Percentiles rank a stretch among this genome's conserved stretches.
Evolutionary conservation across 179 eudicot genomes (phyloP).

Genomic region (Beta corolliflora): DNA sequence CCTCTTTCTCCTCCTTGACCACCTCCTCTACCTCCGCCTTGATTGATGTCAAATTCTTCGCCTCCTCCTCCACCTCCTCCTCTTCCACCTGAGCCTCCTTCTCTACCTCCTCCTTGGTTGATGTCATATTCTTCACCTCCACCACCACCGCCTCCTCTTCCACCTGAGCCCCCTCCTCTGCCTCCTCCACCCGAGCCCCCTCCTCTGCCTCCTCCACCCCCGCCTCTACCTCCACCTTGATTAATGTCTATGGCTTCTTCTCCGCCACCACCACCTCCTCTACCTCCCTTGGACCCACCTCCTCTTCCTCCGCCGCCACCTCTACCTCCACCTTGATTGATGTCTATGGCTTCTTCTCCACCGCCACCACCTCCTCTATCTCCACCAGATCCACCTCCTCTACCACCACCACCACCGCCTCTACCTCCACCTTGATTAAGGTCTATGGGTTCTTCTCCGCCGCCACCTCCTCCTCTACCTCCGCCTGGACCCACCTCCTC

Average conservation of each 20-base stretch:
- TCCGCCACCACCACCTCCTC: not conserved
- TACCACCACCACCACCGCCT: not conserved
- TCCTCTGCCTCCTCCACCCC: not conserved
- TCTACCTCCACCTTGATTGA: not conserved
- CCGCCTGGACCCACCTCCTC: not conserved
- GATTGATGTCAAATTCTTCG: not conserved
- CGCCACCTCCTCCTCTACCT: not conserved
- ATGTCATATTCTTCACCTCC: not conserved
- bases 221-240: not conserved
- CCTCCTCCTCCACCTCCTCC: not conserved
- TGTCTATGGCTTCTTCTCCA: not conserved
- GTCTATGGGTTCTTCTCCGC: not conserved
- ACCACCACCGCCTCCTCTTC: not conserved
- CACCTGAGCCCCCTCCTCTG: not conserved
- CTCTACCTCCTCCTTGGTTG: not conserved
- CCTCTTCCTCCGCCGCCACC: not conserved
- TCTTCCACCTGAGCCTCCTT: not conserved
- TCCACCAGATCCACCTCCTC: not conserved
- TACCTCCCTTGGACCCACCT: not conserved
- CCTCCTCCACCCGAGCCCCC: not conserved
- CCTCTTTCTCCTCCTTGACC: too few relatives aligned
- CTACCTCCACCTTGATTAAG: not conserved
- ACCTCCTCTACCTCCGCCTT: not conserved
- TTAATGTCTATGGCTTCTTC: not conserved
- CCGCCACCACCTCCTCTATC: not conserved